Evolutionary conservation across 176 grass and related monocot genomes (phyloP).

Genomic region (Musa schizocarpa): DNA sequence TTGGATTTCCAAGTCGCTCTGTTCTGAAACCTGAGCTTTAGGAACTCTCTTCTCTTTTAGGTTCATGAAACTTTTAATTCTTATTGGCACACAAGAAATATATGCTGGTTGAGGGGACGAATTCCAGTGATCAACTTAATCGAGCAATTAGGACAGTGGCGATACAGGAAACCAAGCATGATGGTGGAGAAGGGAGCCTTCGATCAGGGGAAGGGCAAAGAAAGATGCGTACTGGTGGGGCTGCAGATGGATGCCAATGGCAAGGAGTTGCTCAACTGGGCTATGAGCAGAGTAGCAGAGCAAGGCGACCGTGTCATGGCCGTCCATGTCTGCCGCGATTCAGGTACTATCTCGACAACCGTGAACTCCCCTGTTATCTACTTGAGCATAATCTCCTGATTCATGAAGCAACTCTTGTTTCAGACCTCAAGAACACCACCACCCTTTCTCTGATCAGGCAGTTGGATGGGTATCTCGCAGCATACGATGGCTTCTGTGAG

Average conservation of each 20-base stretch:
- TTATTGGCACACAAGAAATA: too few species aligned
- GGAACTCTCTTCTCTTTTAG: too few species aligned
- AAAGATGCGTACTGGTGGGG: conserved; percentile 61
- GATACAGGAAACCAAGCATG: conserved; percentile 11
- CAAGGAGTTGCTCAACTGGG: conserved; percentile 58
- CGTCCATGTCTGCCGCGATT: conserved; percentile 89
- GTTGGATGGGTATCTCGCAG: conserved; percentile 66
- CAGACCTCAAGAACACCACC: conserved; percentile 61
- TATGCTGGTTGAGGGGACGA: too few species aligned
- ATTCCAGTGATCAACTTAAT: neutral
- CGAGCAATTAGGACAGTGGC: neutral
- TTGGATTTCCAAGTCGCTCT: neutral
- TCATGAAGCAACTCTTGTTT: conserved; percentile 8
- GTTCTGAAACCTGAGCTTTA: neutral
- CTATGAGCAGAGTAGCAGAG: conserved; percentile 38
- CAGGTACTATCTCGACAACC: conserved; percentile 27
- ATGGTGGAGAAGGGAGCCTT: conserved; percentile 23
- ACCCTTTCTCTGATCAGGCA: conserved; percentile 62
- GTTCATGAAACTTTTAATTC: too few species aligned
- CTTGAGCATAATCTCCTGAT: neutral
- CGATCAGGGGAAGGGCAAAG: conserved; percentile 22
- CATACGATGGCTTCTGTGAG: conserved; percentile 56
- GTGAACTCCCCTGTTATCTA: neutral
- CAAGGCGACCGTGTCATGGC: conserved; percentile 73
- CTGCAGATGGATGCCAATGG: conserved; percentile 77